Conservation (phyloP, 148 eudicot genomes). For the Agrostemma githago region DNA sequence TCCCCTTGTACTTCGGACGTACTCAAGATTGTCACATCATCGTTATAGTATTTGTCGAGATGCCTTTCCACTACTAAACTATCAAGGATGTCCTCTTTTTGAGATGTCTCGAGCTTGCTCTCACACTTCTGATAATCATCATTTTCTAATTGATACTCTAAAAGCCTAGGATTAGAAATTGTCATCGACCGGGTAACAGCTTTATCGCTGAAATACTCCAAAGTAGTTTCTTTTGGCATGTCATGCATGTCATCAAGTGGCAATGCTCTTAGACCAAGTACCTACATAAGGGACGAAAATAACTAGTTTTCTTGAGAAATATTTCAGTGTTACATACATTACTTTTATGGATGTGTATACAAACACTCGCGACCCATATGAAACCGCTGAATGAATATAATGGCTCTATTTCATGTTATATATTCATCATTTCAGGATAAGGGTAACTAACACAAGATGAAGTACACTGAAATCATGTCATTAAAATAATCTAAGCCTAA, state of each 20-base stretch:
- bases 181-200: slow-evolving; percentile 5
- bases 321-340: neutral
- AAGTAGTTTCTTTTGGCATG: slow-evolving; percentile 9
- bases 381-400: neutral
- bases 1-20: slow-evolving; percentile 18
- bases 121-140: slow-evolving; percentile 18
- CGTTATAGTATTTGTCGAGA: slow-evolving; percentile 13
- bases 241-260: slow-evolving; percentile 8
- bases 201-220: slow-evolving; percentile 16
- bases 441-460: neutral
- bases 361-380: neutral
- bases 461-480: neutral
- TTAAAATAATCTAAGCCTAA: neutral
- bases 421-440: neutral
- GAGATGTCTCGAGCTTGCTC: slow-evolving; percentile 15
- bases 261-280: slow-evolving; percentile 17
- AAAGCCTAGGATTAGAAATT: slow-evolving; percentile 16
- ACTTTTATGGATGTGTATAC: neutral
- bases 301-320: neutral
- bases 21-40: slow-evolving; percentile 13
- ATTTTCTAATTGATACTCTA: slow-evolving; percentile 24
- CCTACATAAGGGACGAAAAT: slow-evolving; percentile 23
- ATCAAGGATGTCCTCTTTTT: slow-evolving; percentile 14
- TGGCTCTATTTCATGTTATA: neutral
- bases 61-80: slow-evolving; percentile 12